These are phyloP conservation scores for Podaxis sp. DNA, from an alignment of 768 basidiomycete species.

Conservation along the genomic window DNA sequence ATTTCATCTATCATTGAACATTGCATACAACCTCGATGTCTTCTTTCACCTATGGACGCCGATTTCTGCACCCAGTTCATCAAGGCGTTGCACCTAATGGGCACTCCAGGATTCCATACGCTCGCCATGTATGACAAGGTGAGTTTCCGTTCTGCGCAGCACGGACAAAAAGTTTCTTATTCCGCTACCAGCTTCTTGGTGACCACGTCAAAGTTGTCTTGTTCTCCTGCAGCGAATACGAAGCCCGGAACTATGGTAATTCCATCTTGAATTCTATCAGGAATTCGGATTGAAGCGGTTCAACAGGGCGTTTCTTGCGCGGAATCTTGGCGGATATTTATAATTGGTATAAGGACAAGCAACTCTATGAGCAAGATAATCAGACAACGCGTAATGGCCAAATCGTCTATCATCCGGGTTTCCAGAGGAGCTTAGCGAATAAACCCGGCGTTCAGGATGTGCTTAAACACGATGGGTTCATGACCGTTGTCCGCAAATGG, in stretches of 20 bases:
- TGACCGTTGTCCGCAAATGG: slow-evolving; percentile 77
- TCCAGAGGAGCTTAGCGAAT: slow-evolving; percentile 50
- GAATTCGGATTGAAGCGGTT: slow-evolving; percentile 7
- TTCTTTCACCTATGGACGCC: slow-evolving; percentile 96
- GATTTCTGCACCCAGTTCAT: slow-evolving; percentile 92
- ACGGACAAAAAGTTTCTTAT: slow-evolving; percentile 4
- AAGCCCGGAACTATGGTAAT: slow-evolving; percentile 91
- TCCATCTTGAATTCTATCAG: slow-evolving; percentile 4
- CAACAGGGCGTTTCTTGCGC: slow-evolving; percentile 78
- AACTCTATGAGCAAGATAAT: slow-evolving; percentile 69
- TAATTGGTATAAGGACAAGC: slow-evolving; percentile 79
- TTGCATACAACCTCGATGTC: slow-evolving; percentile 88
- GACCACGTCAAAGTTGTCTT: slow-evolving; percentile 82
- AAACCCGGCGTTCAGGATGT: slow-evolving; percentile 49
- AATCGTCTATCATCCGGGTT: slow-evolving; percentile 62
- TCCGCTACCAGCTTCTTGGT: slow-evolving; percentile 64
- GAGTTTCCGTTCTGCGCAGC: slow-evolving; percentile 14
- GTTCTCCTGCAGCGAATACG: slow-evolving; percentile 94
- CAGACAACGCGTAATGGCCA: slow-evolving; percentile 63
- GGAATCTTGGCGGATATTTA: slow-evolving; percentile 76
- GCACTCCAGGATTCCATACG: slow-evolving; percentile 88
- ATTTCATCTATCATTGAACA: slow-evolving; percentile 75
- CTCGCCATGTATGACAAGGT: slow-evolving; percentile 84
- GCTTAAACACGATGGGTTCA: slow-evolving; percentile 69
- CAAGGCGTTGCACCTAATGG: slow-evolving; percentile 80